phyloP scores from a whole-genome alignment of 148 eudicot genomes.

The Gaultheria prostrata region DNA sequence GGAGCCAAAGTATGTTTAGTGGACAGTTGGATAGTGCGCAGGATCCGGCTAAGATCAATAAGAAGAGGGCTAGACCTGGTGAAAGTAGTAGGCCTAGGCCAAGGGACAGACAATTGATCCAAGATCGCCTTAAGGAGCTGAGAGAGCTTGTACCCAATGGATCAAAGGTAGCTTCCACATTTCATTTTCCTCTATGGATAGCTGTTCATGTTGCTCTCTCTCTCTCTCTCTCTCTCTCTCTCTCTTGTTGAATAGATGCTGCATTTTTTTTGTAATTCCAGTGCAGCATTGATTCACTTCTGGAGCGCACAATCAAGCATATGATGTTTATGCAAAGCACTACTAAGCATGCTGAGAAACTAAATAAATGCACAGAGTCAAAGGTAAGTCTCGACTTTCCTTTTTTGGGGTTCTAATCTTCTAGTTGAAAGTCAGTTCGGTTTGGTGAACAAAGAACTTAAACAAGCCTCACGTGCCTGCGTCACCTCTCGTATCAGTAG shows the following conservation, averaged over 20 bases:
- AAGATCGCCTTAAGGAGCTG: constrained; percentile 87
- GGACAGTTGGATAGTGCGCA: constrained; percentile 41
- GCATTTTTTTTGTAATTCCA: constrained; percentile 19
- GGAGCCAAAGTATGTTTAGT: constrained; percentile 45
- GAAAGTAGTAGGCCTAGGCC: constrained; percentile 88
- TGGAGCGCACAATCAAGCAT: constrained; percentile 91
- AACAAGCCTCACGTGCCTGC: too few species aligned
- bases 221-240: not conserved
- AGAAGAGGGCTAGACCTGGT: constrained; percentile 79
- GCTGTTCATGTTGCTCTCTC: not conserved
- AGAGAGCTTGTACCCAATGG: constrained; percentile 88
- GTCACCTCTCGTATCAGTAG: not conserved
- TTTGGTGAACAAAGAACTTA: not conserved
- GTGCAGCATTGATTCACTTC: constrained; percentile 94
- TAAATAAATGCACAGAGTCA: constrained; percentile 47
- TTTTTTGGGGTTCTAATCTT: not conserved
- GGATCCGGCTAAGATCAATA: constrained; percentile 45
- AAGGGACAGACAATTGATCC: constrained; percentile 90
- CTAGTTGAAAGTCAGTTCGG: not conserved
- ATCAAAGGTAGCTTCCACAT: constrained; percentile 56
- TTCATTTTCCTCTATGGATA: not conserved
- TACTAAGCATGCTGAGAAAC: constrained; percentile 77
- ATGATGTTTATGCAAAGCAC: constrained; percentile 79
- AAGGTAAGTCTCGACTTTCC: constrained; percentile 42
- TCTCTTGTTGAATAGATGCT: constrained; percentile 14